Percentiles rank a stretch among this genome's conserved stretches.
These are phyloP conservation scores for Corylus americana DNA, from an alignment of 306 rosid genomes.

Conservation along the genomic window DNA sequence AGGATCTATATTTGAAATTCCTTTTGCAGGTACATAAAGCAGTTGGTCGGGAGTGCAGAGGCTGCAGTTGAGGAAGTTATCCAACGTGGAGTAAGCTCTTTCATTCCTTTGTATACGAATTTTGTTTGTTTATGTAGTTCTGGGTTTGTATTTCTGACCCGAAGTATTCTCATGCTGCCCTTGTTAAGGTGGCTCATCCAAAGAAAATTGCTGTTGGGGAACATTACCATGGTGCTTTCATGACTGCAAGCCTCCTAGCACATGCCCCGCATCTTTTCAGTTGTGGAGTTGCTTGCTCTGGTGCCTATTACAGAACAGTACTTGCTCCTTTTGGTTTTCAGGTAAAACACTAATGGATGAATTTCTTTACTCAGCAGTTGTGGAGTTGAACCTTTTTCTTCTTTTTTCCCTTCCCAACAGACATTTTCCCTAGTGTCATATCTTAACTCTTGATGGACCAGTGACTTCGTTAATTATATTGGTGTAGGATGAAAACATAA, in stretches of 20 bases:
- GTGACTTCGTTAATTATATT: slow-evolving; percentile 13
- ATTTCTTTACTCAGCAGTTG: not conserved
- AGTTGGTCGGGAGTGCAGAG: slow-evolving; percentile 92
- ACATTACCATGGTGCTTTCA: slow-evolving; percentile 98
- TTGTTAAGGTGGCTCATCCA: slow-evolving; percentile 86
- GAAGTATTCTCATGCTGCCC: not conserved
- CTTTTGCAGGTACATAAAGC: slow-evolving; percentile 77
- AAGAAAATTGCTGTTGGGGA: slow-evolving; percentile 94
- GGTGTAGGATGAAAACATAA: slow-evolving; percentile 88
- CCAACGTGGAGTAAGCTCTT: slow-evolving; percentile 75
- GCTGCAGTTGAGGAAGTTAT: slow-evolving; percentile 96
- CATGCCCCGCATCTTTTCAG: slow-evolving; percentile 64
- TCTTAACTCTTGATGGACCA: slow-evolving; percentile 19
- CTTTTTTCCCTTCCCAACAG: slow-evolving; percentile 12
- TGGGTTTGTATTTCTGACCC: not conserved
- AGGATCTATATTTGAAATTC: slow-evolving; percentile 26
- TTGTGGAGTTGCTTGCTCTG: slow-evolving; percentile 85
- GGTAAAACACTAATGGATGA: slow-evolving; percentile 39
- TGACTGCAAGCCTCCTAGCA: slow-evolving; percentile 97
- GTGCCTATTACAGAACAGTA: slow-evolving; percentile 91
- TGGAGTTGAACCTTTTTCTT: not conserved
- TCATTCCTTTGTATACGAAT: slow-evolving; percentile 13
- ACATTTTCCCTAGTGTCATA: slow-evolving; percentile 8
- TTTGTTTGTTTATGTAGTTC: not conserved
- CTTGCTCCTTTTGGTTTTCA: slow-evolving; percentile 99